Evolutionary conservation across 2,329 filamentous ascomycete species (phyloP).

Genomic region (Purpureocillium lavendulum): DNA sequence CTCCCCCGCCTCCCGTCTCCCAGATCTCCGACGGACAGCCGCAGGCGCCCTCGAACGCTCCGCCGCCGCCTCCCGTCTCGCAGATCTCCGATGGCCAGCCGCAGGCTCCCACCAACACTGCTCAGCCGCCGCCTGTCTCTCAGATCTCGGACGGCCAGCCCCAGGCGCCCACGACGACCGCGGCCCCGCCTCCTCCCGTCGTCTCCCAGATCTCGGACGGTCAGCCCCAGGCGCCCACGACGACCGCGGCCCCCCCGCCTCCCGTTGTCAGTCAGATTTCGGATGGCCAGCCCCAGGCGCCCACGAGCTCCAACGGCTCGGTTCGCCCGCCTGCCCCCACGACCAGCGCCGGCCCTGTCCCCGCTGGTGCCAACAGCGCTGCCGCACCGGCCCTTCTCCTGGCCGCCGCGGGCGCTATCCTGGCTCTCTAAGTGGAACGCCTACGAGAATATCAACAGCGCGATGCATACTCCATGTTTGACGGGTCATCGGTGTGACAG

Average conservation of each 20-base stretch:
- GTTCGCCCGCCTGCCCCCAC: slow-evolving; percentile 1
- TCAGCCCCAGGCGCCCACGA: slow-evolving; percentile 37
- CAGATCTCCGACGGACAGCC: slow-evolving; percentile 23
- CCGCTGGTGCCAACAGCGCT: slow-evolving; percentile 2
- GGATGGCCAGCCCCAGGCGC: slow-evolving; percentile 38
- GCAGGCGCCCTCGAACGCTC: slow-evolving; percentile 14
- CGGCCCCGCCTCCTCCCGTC: slow-evolving; percentile 28
- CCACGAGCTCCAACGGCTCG: slow-evolving; percentile 19
- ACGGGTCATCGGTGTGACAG: too few relatives aligned
- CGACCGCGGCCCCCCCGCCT: slow-evolving; percentile 29
- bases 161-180: slow-evolving; percentile 32
- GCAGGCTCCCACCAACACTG: slow-evolving; percentile 18
- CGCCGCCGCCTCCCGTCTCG: slow-evolving; percentile 8
- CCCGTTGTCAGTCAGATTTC: slow-evolving; percentile 29
- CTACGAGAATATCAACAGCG: background rate
- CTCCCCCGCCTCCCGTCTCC: slow-evolving; percentile 22
- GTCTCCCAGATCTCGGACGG: slow-evolving; percentile 36
- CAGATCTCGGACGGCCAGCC: slow-evolving; percentile 36
- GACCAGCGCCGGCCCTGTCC: slow-evolving; percentile 1
- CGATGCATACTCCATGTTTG: too few relatives aligned
- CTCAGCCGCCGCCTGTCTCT: slow-evolving; percentile 20
- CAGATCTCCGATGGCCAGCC: too few relatives aligned
- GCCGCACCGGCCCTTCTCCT: slow-evolving; percentile 6
- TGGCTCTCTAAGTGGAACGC: slow-evolving; percentile 10
- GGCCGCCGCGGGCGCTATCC: slow-evolving; percentile 9